These are phyloP conservation scores for Allomyces macrogynus DNA, from an alignment of 192 early-diverging fungal genomes.

Conservation along the genomic window DNA sequence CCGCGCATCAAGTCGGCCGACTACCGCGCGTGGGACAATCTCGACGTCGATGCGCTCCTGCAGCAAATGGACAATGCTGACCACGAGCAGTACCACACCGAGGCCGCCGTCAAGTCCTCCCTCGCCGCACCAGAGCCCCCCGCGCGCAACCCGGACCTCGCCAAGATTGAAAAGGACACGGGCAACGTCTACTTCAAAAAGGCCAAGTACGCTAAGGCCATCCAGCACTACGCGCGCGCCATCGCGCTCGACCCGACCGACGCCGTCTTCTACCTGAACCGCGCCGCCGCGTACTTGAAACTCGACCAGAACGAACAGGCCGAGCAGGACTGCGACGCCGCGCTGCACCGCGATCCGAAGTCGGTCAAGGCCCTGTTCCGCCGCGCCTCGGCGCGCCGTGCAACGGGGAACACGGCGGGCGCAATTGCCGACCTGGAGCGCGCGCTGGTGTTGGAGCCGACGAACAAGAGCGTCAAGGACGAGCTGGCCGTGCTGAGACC, in stretches of 20 bases:
- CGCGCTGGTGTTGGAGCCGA: constrained; percentile 43
- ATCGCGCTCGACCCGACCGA: constrained; percentile 39
- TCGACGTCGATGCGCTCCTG: not conserved
- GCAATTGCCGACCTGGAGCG: constrained; percentile 40
- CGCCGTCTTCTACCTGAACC: constrained; percentile 41
- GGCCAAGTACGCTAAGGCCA: constrained; percentile 34
- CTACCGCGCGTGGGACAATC: not conserved
- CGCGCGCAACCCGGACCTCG: not conserved
- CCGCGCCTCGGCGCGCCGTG: constrained; percentile 38
- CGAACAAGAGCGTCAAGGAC: constrained; percentile 35
- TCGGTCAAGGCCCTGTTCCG: constrained; percentile 65
- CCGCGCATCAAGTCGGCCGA: not conserved
- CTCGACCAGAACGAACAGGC: constrained; percentile 24
- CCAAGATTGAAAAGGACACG: constrained; percentile 29
- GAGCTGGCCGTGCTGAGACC: constrained; percentile 29
- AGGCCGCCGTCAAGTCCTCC: not conserved
- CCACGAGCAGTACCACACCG: not conserved
- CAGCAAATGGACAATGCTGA: not conserved
- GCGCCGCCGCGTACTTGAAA: constrained; percentile 68
- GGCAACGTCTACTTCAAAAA: constrained; percentile 65
- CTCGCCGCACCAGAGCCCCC: not conserved
- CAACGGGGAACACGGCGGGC: constrained; percentile 25
- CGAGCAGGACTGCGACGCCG: constrained; percentile 18
- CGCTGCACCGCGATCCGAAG: constrained; percentile 35
- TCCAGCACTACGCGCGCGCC: constrained; percentile 49